Evolutionary conservation across 768 basidiomycete genomes (phyloP).

Genomic region (Sporobolomyces pararoseus): DNA sequence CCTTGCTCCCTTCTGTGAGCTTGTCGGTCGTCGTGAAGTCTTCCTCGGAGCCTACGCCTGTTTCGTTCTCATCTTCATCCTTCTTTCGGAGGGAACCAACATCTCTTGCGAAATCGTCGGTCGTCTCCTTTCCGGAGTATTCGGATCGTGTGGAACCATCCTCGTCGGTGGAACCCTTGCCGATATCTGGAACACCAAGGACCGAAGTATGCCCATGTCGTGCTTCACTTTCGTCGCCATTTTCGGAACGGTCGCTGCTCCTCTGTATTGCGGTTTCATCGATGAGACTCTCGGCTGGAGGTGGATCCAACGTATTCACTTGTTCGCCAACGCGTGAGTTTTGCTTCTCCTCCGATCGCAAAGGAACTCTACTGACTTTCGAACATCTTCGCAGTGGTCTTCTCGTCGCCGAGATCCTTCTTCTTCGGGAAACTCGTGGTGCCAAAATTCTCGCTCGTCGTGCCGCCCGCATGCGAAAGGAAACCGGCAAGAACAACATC

Average conservation of each 20-base stretch:
- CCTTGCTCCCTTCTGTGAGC: constrained; percentile 37
- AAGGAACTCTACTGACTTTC: background rate
- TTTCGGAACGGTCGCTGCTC: constrained; percentile 39
- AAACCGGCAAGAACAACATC: constrained; percentile 39
- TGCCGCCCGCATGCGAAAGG: constrained; percentile 41
- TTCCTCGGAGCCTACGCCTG: constrained; percentile 24
- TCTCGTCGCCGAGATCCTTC: constrained; percentile 37
- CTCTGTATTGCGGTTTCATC: constrained; percentile 43
- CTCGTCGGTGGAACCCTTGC: constrained; percentile 40
- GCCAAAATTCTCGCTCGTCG: constrained; percentile 41
- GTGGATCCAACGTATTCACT: constrained; percentile 43
- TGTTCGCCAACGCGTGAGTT: constrained; percentile 36
- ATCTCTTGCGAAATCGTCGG: constrained; percentile 40
- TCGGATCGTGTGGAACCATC: constrained; percentile 42
- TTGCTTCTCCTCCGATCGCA: background rate
- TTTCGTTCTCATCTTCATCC: constrained; percentile 44
- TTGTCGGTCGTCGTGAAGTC: constrained; percentile 39
- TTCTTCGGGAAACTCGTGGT: constrained; percentile 44
- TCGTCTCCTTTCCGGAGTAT: constrained; percentile 36
- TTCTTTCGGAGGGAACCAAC: constrained; percentile 42
- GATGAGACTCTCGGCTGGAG: constrained; percentile 41
- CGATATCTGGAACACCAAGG: constrained; percentile 43
- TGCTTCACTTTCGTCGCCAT: constrained; percentile 40
- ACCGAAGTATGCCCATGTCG: constrained; percentile 41
- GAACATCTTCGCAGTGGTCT: background rate